Conservation (phyloP, 176 grass and related monocot genomes). For the Saccharum officinarum region DNA sequence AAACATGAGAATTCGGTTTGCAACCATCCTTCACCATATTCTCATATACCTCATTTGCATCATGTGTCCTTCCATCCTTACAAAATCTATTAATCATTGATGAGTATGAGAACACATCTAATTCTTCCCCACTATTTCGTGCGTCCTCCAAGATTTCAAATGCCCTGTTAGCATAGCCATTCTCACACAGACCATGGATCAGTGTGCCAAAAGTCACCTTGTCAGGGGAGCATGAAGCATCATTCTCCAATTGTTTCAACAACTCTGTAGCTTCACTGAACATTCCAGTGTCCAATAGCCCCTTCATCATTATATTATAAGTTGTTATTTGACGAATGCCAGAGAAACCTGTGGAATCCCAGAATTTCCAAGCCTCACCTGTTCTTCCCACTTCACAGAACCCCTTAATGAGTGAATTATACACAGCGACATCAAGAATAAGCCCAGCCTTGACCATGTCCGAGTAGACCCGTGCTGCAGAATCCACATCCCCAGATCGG, state of each 20-base stretch:
- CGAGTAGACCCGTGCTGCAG: slow-evolving; percentile 52
- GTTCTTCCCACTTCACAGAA: slow-evolving; percentile 57
- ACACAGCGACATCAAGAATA: slow-evolving; percentile 64
- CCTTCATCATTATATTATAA: slow-evolving; percentile 82
- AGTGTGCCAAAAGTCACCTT: slow-evolving; percentile 71
- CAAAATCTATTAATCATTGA: slow-evolving; percentile 77
- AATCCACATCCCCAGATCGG: slow-evolving; percentile 61
- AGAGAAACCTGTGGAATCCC: slow-evolving; percentile 46
- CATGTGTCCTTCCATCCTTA: slow-evolving; percentile 62
- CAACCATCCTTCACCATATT: slow-evolving; percentile 60
- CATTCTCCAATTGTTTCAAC: slow-evolving; percentile 57
- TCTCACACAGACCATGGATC: slow-evolving; percentile 82
- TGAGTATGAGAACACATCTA: slow-evolving; percentile 80
- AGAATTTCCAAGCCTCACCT: slow-evolving; percentile 57
- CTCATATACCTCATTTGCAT: slow-evolving; percentile 62
- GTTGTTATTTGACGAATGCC: slow-evolving; percentile 48
- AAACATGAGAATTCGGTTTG: slow-evolving; percentile 69
- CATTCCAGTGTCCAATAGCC: slow-evolving; percentile 66
- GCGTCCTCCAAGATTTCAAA: slow-evolving; percentile 61
- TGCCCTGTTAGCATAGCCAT: slow-evolving; percentile 72
- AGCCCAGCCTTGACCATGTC: slow-evolving; percentile 80
- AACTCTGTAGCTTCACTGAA: slow-evolving; percentile 53
- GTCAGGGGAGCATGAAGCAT: slow-evolving; percentile 53
- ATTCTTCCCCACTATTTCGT: slow-evolving; percentile 34
- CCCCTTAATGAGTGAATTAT: slow-evolving; percentile 73